Evolutionary conservation across 169 alveolate genomes (phyloP).

Genomic region (Eimeria sp.): DNA sequence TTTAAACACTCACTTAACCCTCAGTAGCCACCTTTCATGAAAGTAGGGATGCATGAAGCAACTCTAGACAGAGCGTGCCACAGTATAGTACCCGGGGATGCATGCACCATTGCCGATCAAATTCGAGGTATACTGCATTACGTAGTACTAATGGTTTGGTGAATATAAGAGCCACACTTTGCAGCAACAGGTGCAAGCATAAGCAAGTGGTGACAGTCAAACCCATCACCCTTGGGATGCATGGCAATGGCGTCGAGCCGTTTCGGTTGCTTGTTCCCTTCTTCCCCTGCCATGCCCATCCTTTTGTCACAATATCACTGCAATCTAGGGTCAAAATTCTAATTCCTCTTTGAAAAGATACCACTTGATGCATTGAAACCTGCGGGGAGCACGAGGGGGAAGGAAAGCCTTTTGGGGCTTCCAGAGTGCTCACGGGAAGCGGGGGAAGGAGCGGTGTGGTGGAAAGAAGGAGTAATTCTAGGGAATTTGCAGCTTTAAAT

Average conservation of each 20-base stretch:
- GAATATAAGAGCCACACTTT: background rate
- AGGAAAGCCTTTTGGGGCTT: constrained; percentile 58
- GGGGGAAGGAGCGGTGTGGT: background rate
- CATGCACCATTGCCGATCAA: background rate
- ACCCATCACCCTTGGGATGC: background rate
- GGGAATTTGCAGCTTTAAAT: background rate
- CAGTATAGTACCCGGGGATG: background rate
- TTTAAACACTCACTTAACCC: background rate
- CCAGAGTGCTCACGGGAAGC: background rate
- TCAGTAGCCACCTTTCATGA: background rate
- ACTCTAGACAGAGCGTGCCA: background rate
- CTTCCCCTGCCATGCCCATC: background rate
- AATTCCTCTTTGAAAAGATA: background rate
- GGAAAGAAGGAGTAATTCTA: background rate
- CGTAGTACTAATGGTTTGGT: background rate
- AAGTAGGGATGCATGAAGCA: background rate
- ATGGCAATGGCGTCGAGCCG: background rate
- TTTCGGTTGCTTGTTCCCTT: background rate
- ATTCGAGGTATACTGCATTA: background rate
- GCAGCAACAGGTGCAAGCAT: background rate
- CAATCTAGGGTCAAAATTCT: background rate
- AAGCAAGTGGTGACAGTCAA: background rate
- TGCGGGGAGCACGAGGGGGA: constrained; percentile 63
- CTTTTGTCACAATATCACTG: background rate
- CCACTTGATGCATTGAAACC: background rate